Conservation (phyloP, 2,329 filamentous ascomycete genomes). For the Esteya vermicola region DNA sequence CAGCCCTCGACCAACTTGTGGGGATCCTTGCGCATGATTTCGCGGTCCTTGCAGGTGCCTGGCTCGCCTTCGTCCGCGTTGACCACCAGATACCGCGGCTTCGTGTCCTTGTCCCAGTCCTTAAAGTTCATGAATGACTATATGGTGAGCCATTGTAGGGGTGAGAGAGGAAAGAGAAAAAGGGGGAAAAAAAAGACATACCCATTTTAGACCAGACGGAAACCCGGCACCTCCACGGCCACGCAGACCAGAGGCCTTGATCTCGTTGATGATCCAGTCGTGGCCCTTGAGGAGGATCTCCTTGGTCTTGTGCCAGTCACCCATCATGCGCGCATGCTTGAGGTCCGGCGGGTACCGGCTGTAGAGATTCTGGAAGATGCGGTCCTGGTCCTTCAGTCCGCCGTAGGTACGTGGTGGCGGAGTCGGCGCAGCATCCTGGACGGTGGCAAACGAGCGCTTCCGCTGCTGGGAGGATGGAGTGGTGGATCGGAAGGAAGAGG, state of each 20-base stretch:
- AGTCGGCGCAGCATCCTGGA: slow-evolving; percentile 47
- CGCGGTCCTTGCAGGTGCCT: slow-evolving; percentile 97
- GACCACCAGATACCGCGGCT: slow-evolving; percentile 92
- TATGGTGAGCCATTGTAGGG: background rate
- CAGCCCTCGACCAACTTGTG: slow-evolving; percentile 98
- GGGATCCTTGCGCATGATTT: slow-evolving; percentile 99
- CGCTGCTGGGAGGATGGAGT: background rate
- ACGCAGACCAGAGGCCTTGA: slow-evolving; percentile 91
- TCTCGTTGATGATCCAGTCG: slow-evolving; percentile 96
- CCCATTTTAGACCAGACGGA: slow-evolving; percentile 97
- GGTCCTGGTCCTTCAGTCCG: slow-evolving; percentile 87
- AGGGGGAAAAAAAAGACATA: slow-evolving; percentile 23
- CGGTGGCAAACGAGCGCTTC: slow-evolving; percentile 58
- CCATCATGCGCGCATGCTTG: slow-evolving; percentile 92
- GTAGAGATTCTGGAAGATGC: slow-evolving; percentile 98
- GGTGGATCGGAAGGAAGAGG: background rate
- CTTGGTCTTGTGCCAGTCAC: slow-evolving; percentile 98
- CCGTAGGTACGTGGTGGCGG: slow-evolving; percentile 66
- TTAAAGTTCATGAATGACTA: slow-evolving; percentile 99
- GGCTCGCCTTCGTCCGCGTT: slow-evolving; percentile 98
- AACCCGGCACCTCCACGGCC: slow-evolving; percentile 96
- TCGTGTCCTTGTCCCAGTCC: slow-evolving; percentile 95
- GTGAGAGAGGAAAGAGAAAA: background rate
- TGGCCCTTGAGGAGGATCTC: slow-evolving; percentile 95
- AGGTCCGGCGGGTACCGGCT: slow-evolving; percentile 82